Evolutionary conservation across 768 basidiomycete genomes (phyloP), one percentile per base, ranked within the genome.

Genomic region (Hygrocybe coccinea): DNA sequence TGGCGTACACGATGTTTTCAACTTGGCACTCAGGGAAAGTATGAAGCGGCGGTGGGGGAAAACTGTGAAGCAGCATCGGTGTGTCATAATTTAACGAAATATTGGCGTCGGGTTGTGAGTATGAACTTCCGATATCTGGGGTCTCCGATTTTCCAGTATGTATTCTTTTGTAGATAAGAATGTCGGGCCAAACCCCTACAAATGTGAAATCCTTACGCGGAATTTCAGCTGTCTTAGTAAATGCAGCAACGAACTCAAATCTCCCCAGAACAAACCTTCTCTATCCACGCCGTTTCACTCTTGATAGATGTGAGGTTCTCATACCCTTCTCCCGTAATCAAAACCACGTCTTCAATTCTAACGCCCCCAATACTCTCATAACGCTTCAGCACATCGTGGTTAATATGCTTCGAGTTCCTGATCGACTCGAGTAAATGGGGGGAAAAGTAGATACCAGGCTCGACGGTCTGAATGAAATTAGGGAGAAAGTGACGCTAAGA

Each of bases 1-100:
- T 14, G 92, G 92, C 47, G 91, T 98, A 43, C 85, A 90, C 60
- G 92, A 95, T 45, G 95, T 98, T 36, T 98, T 99, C 69, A 79
- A 85, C 38, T 79, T 87, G 12, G 97, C 97, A 5, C 73, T 98
- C 57, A 83, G 82, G 69, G 93, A 97, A 76, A 91, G 91, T 65
- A 80, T 97, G 83, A 86, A 79, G 60, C 83, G 87, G 17, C 76
- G 81, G 50, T 88, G 89, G 85, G 82, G 84, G 33, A n/a, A n/a
- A n/a, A 85, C 87, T 73, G 83, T 80, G 61, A 79, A 83, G 47
- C 85, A 79, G 69, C 76, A 82, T 66, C 79, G 81, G 64, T 95
- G 93, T 74, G 79, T 93, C 45, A 75, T 93, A 53, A 67, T 76
- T 55, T 81, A 59, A 65, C 11, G 14, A 6, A 21, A 7, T 2